Base-by-base conservation (phyloP, 2,329 filamentous ascomycete species). In the Sarocladium brachiariae region DNA sequence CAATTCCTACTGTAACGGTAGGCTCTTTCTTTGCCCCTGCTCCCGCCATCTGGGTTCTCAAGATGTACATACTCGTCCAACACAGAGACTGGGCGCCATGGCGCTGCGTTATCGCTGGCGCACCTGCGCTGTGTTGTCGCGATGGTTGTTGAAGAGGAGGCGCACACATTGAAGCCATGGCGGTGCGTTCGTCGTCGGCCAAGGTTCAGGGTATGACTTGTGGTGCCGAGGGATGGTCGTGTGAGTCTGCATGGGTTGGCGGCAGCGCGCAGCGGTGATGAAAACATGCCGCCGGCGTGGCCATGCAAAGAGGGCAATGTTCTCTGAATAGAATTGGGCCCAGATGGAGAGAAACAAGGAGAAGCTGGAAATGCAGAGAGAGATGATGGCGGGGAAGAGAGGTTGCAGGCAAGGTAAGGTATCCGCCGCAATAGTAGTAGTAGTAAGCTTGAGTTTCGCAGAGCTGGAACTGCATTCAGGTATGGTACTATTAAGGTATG, bases 41-140 rank as follows among this genome's bases (percentile, higher is more conserved):
- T n/a, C n/a, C n/a, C n/a, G n/a, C n/a, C n/a, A n/a, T n/a, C n/a
- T n/a, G n/a, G n/a, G 13, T 35, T 6, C 30, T 30, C 30, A 49
- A 11, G 45, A 43, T 41, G 47, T 27, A 53, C 77, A 58, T 70
- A 85, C 81, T 85, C 81, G 63, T 85, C 81, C 14, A 85, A 66
- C 21, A 82, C 76, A 52, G 80, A 80, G 48, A 81, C 77, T 3
- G 81, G 81, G 53, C 82, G 74, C 81, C 81, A 85, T 66, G 75
- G 72, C 27, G 70, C 56, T 54, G 38, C 35, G 25, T 45, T 13
- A 25, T 41, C 39, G 45, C 47, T 41, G 3, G 30, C 37, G 19
- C 18, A 39, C 41, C 33, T 41, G 27, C 35, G 37, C 18, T 43
- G 37, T 38, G 23, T 19, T 31, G n/a, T 31, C 4, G 27, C 19